Conservation (phyloP, 2,329 filamentous ascomycete species). For the Xylaria sp. region DNA sequence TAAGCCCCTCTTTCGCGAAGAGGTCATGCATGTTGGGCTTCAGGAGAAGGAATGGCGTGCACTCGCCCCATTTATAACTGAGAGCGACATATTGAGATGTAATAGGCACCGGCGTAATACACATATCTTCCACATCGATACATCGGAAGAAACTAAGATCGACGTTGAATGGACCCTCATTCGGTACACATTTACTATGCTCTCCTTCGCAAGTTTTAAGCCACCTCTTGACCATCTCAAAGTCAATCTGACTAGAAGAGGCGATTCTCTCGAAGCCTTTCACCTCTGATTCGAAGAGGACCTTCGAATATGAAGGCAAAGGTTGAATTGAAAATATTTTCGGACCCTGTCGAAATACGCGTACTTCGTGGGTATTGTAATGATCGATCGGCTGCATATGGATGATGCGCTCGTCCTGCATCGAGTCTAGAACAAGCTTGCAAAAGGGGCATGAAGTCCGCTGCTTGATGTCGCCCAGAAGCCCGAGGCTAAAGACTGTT, state of each 20-base stretch:
- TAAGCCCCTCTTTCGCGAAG: conserved; percentile 33
- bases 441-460: conserved; percentile 37
- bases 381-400: conserved; percentile 36
- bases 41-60: conserved; percentile 33
- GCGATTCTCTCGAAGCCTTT: conserved; percentile 34
- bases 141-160: conserved; percentile 39
- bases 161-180: conserved; percentile 28
- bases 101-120: conserved; percentile 36
- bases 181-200: conserved; percentile 34
- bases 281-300: conserved; percentile 34
- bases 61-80: conserved; percentile 38
- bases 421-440: conserved; percentile 31
- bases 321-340: conserved; percentile 34
- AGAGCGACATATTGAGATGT: conserved; percentile 36
- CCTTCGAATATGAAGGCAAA: conserved; percentile 34
- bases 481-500: conserved; percentile 31
- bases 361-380: conserved; percentile 36
- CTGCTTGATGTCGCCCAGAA: conserved; percentile 30
- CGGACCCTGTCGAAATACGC: conserved; percentile 30
- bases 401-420: conserved; percentile 38
- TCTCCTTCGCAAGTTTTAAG: conserved; percentile 30
- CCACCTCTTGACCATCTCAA: conserved; percentile 35
- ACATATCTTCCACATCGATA: conserved; percentile 38
- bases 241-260: conserved; percentile 32
- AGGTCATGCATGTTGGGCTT: conserved; percentile 38